phyloP scores from a whole-genome alignment of 2,329 filamentous ascomycete genomes.

The Curvularia eragrostidis region DNA sequence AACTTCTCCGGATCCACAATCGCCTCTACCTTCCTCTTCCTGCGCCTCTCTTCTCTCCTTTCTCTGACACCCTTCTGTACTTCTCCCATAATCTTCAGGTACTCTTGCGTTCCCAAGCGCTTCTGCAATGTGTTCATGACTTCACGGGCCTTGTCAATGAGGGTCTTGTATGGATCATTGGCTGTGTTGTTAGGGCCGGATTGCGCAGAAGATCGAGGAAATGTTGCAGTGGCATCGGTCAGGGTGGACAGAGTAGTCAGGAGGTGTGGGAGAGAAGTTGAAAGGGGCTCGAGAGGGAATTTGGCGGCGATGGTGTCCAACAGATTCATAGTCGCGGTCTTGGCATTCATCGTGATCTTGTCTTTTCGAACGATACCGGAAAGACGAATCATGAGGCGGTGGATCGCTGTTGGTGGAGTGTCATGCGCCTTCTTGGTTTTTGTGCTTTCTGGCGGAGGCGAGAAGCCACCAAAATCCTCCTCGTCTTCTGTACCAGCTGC shows the following conservation, averaged over 20 bases:
- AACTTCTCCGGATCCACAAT: slow-evolving; percentile 81
- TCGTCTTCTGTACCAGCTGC: slow-evolving; percentile 44
- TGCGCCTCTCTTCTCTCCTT: slow-evolving; percentile 74
- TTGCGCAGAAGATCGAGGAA: slow-evolving; percentile 71
- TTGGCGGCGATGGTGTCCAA: slow-evolving; percentile 72
- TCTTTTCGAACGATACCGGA: slow-evolving; percentile 76
- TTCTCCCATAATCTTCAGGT: slow-evolving; percentile 73
- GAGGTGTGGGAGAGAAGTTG: slow-evolving; percentile 68
- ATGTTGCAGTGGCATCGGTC: slow-evolving; percentile 77
- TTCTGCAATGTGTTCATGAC: slow-evolving; percentile 83
- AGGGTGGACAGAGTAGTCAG: slow-evolving; percentile 79
- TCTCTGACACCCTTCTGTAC: slow-evolving; percentile 76
- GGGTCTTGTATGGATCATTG: slow-evolving; percentile 68
- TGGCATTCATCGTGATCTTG: slow-evolving; percentile 71
- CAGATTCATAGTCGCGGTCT: slow-evolving; percentile 76
- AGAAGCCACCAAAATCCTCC: slow-evolving; percentile 40
- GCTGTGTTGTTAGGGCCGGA: slow-evolving; percentile 61
- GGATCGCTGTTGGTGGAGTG: slow-evolving; percentile 60
- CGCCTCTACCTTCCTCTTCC: slow-evolving; percentile 89
- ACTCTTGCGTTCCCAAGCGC: slow-evolving; percentile 80
- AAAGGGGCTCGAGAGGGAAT: slow-evolving; percentile 64
- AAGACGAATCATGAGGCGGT: slow-evolving; percentile 79
- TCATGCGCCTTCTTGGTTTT: slow-evolving; percentile 31
- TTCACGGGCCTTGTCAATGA: slow-evolving; percentile 76
- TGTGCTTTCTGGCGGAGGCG: slow-evolving; percentile 25